phyloP scores from a whole-genome alignment of 495 filamentous ascomycete species.

The Achaetomiella virescens region DNA sequence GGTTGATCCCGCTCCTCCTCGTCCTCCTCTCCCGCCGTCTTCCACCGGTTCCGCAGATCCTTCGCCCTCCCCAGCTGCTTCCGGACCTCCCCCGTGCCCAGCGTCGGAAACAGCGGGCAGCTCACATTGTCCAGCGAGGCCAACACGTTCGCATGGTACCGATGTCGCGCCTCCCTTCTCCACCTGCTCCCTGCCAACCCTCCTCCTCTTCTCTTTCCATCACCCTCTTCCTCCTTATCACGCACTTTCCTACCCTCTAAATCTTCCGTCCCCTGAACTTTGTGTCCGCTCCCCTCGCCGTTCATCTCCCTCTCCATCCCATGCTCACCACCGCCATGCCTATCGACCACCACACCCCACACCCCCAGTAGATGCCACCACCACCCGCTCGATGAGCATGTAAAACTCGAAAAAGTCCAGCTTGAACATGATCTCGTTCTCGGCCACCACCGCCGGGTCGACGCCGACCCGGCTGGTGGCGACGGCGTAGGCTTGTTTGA shows the following conservation, averaged over 20 bases:
- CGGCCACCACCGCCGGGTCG: conserved; percentile 15
- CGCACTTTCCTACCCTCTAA: too few relatives aligned
- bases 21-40: conserved; percentile 50
- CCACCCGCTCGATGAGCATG: conserved; percentile 56
- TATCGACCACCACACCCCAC: conserved; percentile 43
- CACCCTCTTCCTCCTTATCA: background rate
- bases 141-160: conserved; percentile 61
- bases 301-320: background rate
- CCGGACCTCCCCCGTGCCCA: conserved; percentile 44
- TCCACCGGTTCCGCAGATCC: conserved; percentile 62
- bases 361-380: conserved; percentile 56
- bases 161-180: conserved; percentile 29
- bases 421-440: conserved; percentile 61
- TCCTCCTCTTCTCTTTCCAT: background rate
- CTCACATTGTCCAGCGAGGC: conserved; percentile 42
- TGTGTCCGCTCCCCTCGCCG: too few relatives aligned
- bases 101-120: conserved; percentile 46
- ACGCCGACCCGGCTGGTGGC: conserved; percentile 34
- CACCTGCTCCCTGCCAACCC: background rate
- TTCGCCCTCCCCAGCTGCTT: conserved; percentile 52
- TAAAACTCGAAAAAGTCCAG: conserved; percentile 68
- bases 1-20: conserved; percentile 24
- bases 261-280: too few relatives aligned
- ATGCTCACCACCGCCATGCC: too few relatives aligned
- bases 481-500: conserved; percentile 46